phyloP scores from a whole-genome alignment of 139 green algal species.

The Medakamo hakoo region DNA sequence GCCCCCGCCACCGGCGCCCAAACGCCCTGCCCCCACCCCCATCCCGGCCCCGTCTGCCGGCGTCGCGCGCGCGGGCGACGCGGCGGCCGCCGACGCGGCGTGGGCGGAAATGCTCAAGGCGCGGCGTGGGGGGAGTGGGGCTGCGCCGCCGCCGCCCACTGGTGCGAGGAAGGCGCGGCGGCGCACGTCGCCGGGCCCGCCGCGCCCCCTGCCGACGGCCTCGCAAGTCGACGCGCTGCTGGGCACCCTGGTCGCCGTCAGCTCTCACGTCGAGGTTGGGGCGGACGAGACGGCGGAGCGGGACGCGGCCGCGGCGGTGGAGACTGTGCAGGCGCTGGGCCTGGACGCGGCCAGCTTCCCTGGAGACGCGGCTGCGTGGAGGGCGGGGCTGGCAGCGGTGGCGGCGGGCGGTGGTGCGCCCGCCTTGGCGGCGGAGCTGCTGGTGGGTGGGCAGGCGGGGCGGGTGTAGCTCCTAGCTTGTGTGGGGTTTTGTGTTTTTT shows the following conservation, averaged over 20 bases:
- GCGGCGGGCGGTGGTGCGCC: neutral
- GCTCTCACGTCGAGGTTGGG: too few relatives aligned
- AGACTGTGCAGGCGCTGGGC: too few relatives aligned
- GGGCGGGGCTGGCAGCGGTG: neutral
- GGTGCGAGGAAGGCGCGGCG: too few relatives aligned
- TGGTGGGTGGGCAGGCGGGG: neutral
- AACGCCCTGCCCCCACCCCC: neutral
- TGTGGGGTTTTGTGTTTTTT: neutral
- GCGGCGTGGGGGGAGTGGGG: neutral
- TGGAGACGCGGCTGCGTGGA: neutral
- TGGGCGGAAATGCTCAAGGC: neutral
- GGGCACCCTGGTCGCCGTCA: neutral
- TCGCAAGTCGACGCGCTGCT: neutral
- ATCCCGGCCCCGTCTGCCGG: neutral
- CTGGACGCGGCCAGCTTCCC: neutral
- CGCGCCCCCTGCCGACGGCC: too few relatives aligned
- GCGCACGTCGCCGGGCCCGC: too few relatives aligned
- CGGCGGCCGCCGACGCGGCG: neutral
- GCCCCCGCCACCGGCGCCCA: neutral
- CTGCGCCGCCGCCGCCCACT: too few relatives aligned
- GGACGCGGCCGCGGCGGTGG: neutral
- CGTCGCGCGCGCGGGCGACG: neutral
- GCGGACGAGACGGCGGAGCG: neutral
- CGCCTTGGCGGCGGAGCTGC: neutral
- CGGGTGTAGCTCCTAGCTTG: too few relatives aligned